Evolutionary conservation across 169 alveolate genomes (phyloP).

Genomic region (Babesia ovata): DNA sequence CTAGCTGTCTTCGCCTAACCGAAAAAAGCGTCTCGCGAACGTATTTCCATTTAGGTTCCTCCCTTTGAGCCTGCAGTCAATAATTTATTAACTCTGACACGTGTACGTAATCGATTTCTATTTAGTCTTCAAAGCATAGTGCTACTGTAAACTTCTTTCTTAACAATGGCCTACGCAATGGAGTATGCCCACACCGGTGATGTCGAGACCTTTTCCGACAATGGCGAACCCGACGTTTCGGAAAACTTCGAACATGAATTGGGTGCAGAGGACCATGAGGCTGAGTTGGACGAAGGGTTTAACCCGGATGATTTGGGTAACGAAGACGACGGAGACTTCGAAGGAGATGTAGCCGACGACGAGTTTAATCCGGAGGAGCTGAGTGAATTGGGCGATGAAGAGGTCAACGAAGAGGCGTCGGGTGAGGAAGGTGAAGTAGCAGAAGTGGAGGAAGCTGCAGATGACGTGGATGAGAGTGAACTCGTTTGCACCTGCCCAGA

Average conservation of each 20-base stretch:
- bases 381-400: background rate
- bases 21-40: slow-evolving; percentile 5
- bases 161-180: background rate
- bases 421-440: slow-evolving; percentile 2
- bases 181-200: background rate
- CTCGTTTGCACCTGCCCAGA: background rate
- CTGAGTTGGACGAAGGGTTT: background rate
- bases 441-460: background rate
- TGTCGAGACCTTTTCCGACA: background rate
- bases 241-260: too few species aligned
- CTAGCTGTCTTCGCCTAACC: background rate
- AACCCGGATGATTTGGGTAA: background rate
- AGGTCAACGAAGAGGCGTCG: slow-evolving; percentile 5
- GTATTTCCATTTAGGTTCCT: background rate
- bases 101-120: background rate
- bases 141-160: background rate
- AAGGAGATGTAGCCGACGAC: background rate
- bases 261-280: background rate
- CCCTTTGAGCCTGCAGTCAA: background rate
- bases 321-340: background rate
- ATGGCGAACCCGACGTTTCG: background rate
- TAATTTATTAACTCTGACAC: background rate
- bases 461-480: background rate
- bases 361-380: slow-evolving; percentile 1
- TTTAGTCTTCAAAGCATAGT: background rate